Conservation (phyloP, 257 asterid species). For the Dorcoceras hygrometricum region DNA sequence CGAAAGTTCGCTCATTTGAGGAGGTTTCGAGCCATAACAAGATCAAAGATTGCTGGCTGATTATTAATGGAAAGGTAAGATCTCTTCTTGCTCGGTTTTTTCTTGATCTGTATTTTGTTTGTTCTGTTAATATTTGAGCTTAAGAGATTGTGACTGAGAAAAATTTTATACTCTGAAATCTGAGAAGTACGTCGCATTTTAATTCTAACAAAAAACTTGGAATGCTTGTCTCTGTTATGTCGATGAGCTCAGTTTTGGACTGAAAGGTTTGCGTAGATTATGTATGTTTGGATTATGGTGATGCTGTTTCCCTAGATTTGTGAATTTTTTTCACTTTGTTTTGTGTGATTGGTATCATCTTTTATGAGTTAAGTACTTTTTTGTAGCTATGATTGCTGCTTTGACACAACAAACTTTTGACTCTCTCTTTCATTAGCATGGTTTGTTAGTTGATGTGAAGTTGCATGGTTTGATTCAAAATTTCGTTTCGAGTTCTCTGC, state of each 20-base stretch:
- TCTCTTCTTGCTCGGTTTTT: neutral
- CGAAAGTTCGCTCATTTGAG: conserved; percentile 49
- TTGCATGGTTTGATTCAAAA: no score
- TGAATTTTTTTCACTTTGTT: neutral
- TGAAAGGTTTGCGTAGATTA: neutral
- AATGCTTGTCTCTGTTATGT: no score
- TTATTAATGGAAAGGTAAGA: conserved; percentile 76
- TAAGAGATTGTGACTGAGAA: no score
- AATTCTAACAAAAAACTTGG: no score
- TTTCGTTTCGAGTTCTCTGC: neutral
- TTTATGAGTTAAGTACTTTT: no score
- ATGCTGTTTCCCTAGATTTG: no score
- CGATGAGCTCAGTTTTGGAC: neutral
- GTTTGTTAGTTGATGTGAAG: no score
- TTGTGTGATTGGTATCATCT: neutral
- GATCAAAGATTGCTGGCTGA: conserved; percentile 85
- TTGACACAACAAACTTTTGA: neutral
- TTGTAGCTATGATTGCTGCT: neutral
- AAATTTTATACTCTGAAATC: neutral
- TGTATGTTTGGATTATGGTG: neutral
- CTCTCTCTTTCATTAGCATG: no score
- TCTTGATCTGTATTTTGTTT: neutral
- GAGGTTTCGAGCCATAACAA: conserved; percentile 76
- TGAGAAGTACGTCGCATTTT: neutral
- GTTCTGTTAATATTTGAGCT: no score